Base-by-base conservation (phyloP, 164 flowering plant genomes). In the Warburgia ugandensis region DNA sequence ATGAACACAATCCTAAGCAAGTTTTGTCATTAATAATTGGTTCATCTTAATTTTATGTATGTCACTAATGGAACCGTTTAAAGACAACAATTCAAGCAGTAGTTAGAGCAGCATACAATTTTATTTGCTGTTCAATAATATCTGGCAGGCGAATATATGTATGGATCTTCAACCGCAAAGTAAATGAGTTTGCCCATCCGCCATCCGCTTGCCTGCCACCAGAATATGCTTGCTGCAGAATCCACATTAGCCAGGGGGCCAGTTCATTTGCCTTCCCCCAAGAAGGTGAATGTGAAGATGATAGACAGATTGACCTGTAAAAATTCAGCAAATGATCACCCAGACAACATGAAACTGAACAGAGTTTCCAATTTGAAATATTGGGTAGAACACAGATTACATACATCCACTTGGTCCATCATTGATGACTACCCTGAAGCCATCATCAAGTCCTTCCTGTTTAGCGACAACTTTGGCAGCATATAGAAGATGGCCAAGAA, bases 201-300 rank as follows among this genome's bases (percentile, higher is more conserved):
- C n/a, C n/a, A n/a, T n/a, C n/a, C n/a, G n/a, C n/a, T n/a, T n/a
- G n/a, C n/a, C n/a, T n/a, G n/a, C n/a, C n/a, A n/a, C n/a, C n/a
- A n/a, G n/a, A n/a, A n/a, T n/a, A n/a, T n/a, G n/a, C n/a, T n/a
- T n/a, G n/a, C n/a, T n/a, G n/a, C n/a, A 45, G 20, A 17, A 20
- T 12, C 0, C 33, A 22, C n/a, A n/a, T 83, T 80, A 92, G 72
- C 96, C 97, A 29, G 99, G 94, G 4, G 99, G 97, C 97, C 99
- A 92, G 68, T 82, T 77, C 97, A 92, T 86, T 54, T 92, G 94
- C 0, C 99, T 77, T 44, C 99, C 99, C 5, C 97, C 99, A 20
- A 92, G 67, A 50, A 92, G 84, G 60, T 92, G 99, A 50, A 92
- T 48, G 45, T 89, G 99, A 55, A 92, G 45, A 67, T 92, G 95